Evolutionary conservation across 1,284 basidiomycete species (phyloP).

Genomic region (Vanrija pseudolonga): DNA sequence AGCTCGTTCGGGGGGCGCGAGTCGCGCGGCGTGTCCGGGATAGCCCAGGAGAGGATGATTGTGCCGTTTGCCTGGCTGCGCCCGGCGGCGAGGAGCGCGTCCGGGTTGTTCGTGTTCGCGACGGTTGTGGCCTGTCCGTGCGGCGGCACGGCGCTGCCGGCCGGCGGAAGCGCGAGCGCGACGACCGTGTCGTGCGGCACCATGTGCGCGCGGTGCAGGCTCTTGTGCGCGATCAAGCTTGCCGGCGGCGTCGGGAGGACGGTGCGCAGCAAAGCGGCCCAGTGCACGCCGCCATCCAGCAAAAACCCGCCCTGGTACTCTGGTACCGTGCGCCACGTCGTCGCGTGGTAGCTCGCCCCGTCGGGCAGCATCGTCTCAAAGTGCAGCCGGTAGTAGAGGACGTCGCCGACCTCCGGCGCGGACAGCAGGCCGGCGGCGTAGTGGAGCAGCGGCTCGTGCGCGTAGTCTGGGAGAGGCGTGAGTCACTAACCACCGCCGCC

Average conservation of each 20-base stretch:
- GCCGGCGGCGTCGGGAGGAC: conserved; percentile 42
- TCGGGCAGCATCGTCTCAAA: conserved; percentile 59
- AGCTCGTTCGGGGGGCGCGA: conserved; percentile 24
- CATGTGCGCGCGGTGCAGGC: conserved; percentile 65
- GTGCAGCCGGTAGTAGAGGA: conserved; percentile 48
- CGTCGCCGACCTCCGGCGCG: conserved; percentile 57
- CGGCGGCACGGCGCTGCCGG: conserved; percentile 58
- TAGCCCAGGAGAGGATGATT: conserved; percentile 37
- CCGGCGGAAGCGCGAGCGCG: conserved; percentile 55
- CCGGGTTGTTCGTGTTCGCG: neutral
- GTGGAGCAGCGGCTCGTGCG: conserved; percentile 62
- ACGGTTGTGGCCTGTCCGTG: conserved; percentile 49
- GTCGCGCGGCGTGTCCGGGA: conserved; percentile 26
- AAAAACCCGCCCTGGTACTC: conserved; percentile 67
- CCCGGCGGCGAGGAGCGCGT: conserved; percentile 20
- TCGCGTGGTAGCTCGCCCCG: conserved; percentile 70
- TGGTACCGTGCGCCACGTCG: conserved; percentile 75
- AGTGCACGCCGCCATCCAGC: conserved; percentile 49
- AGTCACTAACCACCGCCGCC: conserved; percentile 8
- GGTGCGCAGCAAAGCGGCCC: conserved; percentile 35
- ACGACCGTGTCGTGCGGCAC: conserved; percentile 67
- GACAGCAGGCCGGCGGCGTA: conserved; percentile 57
- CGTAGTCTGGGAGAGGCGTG: conserved; percentile 54
- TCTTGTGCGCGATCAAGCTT: conserved; percentile 61
- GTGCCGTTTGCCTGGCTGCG: conserved; percentile 34